These are phyloP conservation scores for Wickerhamomyces sp. DNA, from an alignment of 1,139 yeast genomes.

Conservation along the genomic window DNA sequence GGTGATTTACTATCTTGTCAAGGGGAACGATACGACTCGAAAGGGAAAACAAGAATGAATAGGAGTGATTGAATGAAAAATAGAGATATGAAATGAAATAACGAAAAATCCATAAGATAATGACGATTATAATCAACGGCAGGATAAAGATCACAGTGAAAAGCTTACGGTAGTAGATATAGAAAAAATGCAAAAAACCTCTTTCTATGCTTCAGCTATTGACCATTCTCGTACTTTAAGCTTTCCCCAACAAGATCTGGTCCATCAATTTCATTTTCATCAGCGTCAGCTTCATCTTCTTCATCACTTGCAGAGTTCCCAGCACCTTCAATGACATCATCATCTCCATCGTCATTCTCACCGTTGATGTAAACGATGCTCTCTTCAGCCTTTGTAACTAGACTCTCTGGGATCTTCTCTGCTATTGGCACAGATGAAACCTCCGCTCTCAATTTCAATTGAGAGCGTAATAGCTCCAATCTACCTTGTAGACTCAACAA, in stretches of 20 bases:
- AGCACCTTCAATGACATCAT: conserved; percentile 20
- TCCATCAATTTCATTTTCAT: conserved; percentile 13
- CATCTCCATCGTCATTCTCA: conserved; percentile 45
- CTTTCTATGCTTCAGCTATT: too few relatives aligned
- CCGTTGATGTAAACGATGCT: conserved; percentile 42
- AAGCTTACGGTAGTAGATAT: too few relatives aligned
- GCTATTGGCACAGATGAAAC: conserved; percentile 24
- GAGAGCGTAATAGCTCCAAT: conserved; percentile 70
- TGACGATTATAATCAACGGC: too few relatives aligned
- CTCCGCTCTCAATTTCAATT: conserved; percentile 61
- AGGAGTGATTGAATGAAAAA: too few relatives aligned
- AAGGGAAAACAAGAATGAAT: too few relatives aligned
- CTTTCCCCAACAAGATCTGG: conserved; percentile 12
- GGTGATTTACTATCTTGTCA: too few relatives aligned
- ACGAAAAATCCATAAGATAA: too few relatives aligned
- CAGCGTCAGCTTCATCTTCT: conserved; percentile 16
- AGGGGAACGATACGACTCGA: too few relatives aligned
- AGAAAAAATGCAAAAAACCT: too few relatives aligned
- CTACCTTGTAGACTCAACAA: conserved; percentile 84
- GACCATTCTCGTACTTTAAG: too few relatives aligned
- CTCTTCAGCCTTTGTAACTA: conserved; percentile 29
- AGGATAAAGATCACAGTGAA: too few relatives aligned
- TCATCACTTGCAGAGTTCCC: conserved; percentile 22
- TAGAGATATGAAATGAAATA: too few relatives aligned
- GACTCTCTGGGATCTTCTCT: conserved; percentile 9